phyloP scores from a whole-genome alignment of 768 basidiomycete genomes.

The Postia placenta region DNA sequence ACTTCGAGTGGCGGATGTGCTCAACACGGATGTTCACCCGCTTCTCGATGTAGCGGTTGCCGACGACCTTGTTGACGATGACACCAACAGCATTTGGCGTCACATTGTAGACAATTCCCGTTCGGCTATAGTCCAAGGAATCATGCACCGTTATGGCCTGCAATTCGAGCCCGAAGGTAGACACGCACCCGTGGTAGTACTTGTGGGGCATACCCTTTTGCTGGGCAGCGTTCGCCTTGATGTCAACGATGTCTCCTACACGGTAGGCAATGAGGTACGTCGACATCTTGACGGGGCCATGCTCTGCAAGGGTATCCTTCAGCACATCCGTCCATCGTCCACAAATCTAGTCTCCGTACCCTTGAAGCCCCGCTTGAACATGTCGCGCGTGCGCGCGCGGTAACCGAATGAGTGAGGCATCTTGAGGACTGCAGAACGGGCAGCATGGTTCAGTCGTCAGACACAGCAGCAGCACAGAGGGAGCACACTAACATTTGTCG shows the following conservation, averaged over 20 bases:
- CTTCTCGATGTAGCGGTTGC: conserved; percentile 99
- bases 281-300: conserved; percentile 85
- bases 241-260: conserved; percentile 98
- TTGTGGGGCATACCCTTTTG: conserved; percentile 99
- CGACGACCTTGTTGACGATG: conserved; percentile 97
- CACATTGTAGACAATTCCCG: conserved; percentile 98
- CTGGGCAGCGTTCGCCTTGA: conserved; percentile 98
- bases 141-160: background rate
- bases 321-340: background rate
- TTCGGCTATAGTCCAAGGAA: conserved; percentile 56
- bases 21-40: conserved; percentile 97
- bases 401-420: conserved; percentile 99
- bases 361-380: conserved; percentile 99
- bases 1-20: conserved; percentile 95
- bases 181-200: conserved; percentile 89
- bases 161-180: background rate
- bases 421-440: conserved; percentile 45
- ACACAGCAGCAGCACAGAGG: conserved; percentile 13
- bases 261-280: conserved; percentile 92
- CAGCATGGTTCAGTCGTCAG: conserved; percentile 10
- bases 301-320: conserved; percentile 45
- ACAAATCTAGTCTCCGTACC: conserved; percentile 42
- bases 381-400: conserved; percentile 99
- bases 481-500: conserved; percentile 36
- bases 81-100: conserved; percentile 92